A percentile compares a stretch with the other conserved stretches of the same genome.
phyloP scores from a whole-genome alignment of 2,329 filamentous ascomycete species.

The Aspergillus fumigatiaffinis region DNA sequence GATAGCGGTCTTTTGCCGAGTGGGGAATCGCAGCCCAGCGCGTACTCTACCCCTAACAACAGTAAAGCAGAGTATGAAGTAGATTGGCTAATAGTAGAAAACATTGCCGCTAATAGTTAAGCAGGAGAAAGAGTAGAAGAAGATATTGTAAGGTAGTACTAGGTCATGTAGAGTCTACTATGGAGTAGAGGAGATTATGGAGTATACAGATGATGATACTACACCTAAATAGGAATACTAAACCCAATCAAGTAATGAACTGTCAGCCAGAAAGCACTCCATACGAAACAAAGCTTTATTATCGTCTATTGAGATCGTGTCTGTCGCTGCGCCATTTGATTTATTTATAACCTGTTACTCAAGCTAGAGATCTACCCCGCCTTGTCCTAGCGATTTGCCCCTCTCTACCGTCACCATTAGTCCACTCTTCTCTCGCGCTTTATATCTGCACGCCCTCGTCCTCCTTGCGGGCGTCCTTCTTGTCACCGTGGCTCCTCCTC shows the following conservation, averaged over 20 bases:
- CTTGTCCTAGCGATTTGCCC: neutral
- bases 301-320: too few species aligned
- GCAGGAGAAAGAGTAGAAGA: too few species aligned
- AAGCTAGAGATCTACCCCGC: conserved; percentile 1
- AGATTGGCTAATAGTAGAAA: too few species aligned
- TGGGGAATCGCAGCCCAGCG: too few species aligned
- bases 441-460: conserved; percentile 28
- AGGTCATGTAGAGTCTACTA: too few species aligned
- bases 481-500: conserved; percentile 46
- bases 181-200: too few species aligned
- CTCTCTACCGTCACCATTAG: conserved; percentile 11
- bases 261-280: neutral
- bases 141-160: too few species aligned
- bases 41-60: too few species aligned
- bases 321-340: neutral
- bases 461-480: conserved; percentile 34
- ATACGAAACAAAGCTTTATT: neutral
- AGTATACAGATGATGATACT: neutral
- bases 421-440: conserved; percentile 10
- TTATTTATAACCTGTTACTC: neutral
- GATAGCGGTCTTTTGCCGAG: neutral
- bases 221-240: neutral
- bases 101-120: too few species aligned
- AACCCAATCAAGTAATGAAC: neutral
- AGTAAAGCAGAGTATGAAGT: too few species aligned